Percentiles rank a stretch among this genome's conserved stretches.
Conservation (phyloP, 2,329 filamentous ascomycete species). For the Gnomoniopsis smithogilvyi region DNA sequence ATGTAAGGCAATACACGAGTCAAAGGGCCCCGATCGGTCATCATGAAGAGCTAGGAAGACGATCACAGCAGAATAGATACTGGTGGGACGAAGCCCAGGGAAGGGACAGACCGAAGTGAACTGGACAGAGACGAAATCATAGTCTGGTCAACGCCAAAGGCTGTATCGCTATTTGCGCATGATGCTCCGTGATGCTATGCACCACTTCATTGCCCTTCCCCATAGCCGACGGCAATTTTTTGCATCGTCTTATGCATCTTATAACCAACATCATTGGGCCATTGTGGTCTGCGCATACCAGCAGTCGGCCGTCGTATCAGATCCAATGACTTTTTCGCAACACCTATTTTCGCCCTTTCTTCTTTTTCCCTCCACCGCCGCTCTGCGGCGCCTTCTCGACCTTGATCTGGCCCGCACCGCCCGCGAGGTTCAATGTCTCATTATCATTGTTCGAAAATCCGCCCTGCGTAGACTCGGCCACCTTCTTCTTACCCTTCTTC, state of each 20-base stretch:
- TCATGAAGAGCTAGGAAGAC: not conserved
- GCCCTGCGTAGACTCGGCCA: constrained; percentile 77
- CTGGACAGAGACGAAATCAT: not conserved
- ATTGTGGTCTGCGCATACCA: not conserved
- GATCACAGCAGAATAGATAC: not conserved
- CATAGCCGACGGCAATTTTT: not conserved
- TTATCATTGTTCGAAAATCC: constrained; percentile 73
- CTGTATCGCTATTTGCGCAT: not conserved
- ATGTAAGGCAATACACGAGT: not conserved
- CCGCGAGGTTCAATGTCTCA: constrained; percentile 61
- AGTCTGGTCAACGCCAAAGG: not conserved
- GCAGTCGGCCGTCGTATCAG: not conserved
- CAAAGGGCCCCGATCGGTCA: not conserved
- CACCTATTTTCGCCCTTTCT: constrained; percentile 8
- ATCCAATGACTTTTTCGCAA: not conserved
- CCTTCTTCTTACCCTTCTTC: constrained; percentile 86
- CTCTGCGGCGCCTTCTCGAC: constrained; percentile 54
- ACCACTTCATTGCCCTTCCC: not conserved
- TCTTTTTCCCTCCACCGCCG: constrained; percentile 12
- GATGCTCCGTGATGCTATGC: not conserved
- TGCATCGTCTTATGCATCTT: not conserved
- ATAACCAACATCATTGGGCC: not conserved
- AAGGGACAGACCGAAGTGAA: not conserved
- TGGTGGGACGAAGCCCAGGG: not conserved
- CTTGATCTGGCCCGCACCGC: constrained; percentile 60